Conservation (phyloP, 179 eudicot species). For the Sideroxylon spinosum region DNA sequence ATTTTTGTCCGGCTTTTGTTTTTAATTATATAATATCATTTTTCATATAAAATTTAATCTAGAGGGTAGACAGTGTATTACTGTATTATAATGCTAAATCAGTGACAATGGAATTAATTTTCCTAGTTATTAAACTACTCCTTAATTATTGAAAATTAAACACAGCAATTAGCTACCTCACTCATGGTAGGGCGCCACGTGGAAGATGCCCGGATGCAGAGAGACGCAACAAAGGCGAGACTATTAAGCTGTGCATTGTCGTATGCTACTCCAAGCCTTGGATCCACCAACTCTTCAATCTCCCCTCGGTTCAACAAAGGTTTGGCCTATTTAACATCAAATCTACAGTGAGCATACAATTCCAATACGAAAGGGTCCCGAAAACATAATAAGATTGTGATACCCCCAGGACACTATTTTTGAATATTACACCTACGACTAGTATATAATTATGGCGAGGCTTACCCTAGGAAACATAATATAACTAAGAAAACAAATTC, state of each 20-base stretch:
- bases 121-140: neutral
- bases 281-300: constrained; percentile 56
- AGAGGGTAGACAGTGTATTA: too few relatives aligned
- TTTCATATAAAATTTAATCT: too few relatives aligned
- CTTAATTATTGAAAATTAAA: neutral
- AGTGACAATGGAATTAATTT: neutral
- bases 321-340: constrained; percentile 60
- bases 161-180: constrained; percentile 42
- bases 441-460: neutral
- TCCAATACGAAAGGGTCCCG: neutral
- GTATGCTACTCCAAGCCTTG: constrained; percentile 52
- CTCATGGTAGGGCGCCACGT: constrained; percentile 89
- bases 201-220: constrained; percentile 74
- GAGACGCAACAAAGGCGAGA: constrained; percentile 70
- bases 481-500: too few relatives aligned
- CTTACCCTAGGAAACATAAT: too few relatives aligned
- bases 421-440: neutral
- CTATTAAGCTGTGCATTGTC: constrained; percentile 40
- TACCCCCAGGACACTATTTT: neutral
- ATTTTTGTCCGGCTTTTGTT: too few relatives aligned
- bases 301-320: constrained; percentile 65
- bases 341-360: neutral
- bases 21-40: too few relatives aligned
- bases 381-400: neutral
- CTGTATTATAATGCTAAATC: too few relatives aligned